Percentiles rank a stretch among this genome's conserved stretches.
Evolutionary conservation across 2,329 filamentous ascomycete genomes (phyloP).

Genomic region (Emergomyces pasteurianus): DNA sequence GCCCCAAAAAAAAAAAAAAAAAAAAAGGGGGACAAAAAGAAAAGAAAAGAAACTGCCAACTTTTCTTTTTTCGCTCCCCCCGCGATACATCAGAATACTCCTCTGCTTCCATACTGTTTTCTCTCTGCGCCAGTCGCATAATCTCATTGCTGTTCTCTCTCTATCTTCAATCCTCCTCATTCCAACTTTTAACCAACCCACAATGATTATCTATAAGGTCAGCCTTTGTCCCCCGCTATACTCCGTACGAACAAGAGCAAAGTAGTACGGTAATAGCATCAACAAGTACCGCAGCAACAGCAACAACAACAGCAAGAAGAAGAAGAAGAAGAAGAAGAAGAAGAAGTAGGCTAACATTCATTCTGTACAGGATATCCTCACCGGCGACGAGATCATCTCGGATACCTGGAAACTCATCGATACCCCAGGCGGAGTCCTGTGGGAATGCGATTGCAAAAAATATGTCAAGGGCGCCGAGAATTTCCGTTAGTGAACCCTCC

Average conservation of each 20-base stretch:
- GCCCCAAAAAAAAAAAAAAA: background rate
- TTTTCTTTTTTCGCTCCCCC: background rate
- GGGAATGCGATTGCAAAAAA: slow-evolving; percentile 86
- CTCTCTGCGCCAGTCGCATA: background rate
- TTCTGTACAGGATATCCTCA: slow-evolving; percentile 63
- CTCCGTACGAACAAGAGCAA: too few species aligned
- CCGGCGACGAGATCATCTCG: slow-evolving; percentile 90
- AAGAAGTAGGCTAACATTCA: slow-evolving; percentile 6
- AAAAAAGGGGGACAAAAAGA: background rate
- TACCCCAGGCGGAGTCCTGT: slow-evolving; percentile 60
- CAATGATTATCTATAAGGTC: slow-evolving; percentile 66
- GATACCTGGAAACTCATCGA: slow-evolving; percentile 81
- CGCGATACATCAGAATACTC: background rate
- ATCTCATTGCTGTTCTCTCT: background rate
- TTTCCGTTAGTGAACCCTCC: slow-evolving; percentile 47
- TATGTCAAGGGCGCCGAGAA: slow-evolving; percentile 65
- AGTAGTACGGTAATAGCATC: background rate
- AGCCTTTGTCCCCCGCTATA: slow-evolving; percentile 11
- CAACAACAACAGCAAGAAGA: background rate
- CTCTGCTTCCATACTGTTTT: slow-evolving; percentile 2
- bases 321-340: background rate
- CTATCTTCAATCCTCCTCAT: slow-evolving; percentile 1
- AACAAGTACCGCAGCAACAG: background rate
- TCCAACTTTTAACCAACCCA: slow-evolving; percentile 29
- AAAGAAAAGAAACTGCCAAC: background rate